Evolutionary conservation across 805 yeast species (phyloP).

Genomic region (Cyberlindnera nakhonratchasimensis): DNA sequence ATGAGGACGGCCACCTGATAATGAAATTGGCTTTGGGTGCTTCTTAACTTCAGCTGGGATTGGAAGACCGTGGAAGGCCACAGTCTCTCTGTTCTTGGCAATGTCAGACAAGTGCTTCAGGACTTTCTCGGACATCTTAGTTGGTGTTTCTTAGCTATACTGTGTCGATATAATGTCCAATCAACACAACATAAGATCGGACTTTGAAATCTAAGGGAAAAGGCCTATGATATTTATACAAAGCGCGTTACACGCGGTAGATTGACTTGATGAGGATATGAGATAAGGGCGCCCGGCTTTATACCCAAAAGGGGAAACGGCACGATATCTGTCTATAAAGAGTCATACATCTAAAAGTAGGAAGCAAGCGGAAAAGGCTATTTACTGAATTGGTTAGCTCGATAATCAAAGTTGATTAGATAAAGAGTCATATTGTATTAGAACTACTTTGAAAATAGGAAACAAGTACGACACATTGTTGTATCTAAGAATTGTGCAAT

Average conservation of each 20-base stretch:
- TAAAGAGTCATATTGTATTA: no score
- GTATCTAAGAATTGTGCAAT: no score
- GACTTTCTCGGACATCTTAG: slow-evolving; percentile 11
- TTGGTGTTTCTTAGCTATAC: not conserved
- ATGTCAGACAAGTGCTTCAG: slow-evolving; percentile 15
- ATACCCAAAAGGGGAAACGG: slow-evolving; percentile 9
- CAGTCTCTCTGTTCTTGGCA: slow-evolving; percentile 12
- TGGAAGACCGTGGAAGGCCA: slow-evolving; percentile 19
- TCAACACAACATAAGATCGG: no score
- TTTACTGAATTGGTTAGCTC: not conserved
- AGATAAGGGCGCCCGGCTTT: slow-evolving; percentile 9
- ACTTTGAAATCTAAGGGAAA: no score
- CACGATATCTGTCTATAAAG: slow-evolving; percentile 1
- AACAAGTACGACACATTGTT: no score
- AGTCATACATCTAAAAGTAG: no score
- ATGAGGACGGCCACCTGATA: slow-evolving; percentile 24
- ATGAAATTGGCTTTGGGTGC: slow-evolving; percentile 71
- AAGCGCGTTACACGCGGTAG: not conserved
- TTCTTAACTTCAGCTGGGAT: slow-evolving; percentile 23
- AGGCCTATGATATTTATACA: not conserved
- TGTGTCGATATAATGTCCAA: not conserved
- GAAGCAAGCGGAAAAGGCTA: not conserved
- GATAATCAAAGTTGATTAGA: no score
- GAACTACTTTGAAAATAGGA: no score
- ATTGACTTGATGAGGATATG: not conserved